Percentiles rank a stretch among this genome's conserved stretches.
Evolutionary conservation across 371 early-diverging fungal genomes (phyloP).

Genomic region (Mortierella sp.): DNA sequence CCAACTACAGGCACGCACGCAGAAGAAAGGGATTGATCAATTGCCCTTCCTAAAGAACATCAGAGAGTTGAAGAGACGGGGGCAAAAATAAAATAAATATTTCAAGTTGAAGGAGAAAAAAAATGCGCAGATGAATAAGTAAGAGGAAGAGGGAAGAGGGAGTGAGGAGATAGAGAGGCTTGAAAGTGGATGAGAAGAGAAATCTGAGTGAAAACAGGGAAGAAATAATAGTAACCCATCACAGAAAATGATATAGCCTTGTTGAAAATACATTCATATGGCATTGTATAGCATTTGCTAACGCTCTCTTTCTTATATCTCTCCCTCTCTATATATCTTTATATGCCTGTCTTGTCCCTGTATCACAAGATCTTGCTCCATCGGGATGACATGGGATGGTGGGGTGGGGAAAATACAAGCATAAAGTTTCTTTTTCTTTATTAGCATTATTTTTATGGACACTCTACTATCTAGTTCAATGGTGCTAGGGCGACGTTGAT

Average conservation of each 20-base stretch:
- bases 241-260: too few relatives aligned
- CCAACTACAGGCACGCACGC: background rate
- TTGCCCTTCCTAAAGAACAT: slow-evolving; percentile 4
- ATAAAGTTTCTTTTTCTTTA: background rate
- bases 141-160: background rate
- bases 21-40: background rate
- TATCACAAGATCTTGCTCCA: background rate
- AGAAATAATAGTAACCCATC: background rate
- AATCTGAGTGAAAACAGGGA: background rate
- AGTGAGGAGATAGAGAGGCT: too few relatives aligned
- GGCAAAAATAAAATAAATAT: background rate
- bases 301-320: background rate
- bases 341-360: too few relatives aligned
- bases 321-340: background rate
- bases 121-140: background rate
- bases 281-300: background rate
- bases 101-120: background rate
- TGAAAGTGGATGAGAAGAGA: background rate
- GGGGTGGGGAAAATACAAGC: background rate
- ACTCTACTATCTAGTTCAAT: background rate
- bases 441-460: background rate
- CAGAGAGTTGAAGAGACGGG: background rate
- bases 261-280: background rate
- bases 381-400: slow-evolving; percentile 13
- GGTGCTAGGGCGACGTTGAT: too few relatives aligned